Evolutionary conservation across 2,329 filamentous ascomycete species (phyloP).

Genomic region (Alternaria atra): DNA sequence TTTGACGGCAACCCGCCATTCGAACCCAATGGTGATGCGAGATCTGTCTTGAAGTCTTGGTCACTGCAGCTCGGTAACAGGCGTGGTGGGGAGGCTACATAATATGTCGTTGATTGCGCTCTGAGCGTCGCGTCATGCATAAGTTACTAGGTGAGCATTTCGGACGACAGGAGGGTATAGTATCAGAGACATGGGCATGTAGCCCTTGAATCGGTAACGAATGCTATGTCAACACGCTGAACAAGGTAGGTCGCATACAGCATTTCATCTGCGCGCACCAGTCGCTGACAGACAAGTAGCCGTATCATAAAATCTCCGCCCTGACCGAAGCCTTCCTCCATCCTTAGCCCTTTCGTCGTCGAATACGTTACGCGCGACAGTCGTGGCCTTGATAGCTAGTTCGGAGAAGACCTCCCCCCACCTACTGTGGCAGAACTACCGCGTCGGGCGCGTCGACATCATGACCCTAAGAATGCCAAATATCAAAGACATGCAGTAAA

Average conservation of each 20-base stretch:
- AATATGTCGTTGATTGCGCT: too few species aligned
- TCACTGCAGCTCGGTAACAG: background rate
- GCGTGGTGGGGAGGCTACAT: background rate
- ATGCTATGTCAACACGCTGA: conserved; percentile 49
- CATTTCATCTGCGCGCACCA: background rate
- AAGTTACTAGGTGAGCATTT: conserved; percentile 30
- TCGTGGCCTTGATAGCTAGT: conserved; percentile 39
- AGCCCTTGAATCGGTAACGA: conserved; percentile 53
- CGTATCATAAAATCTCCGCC: conserved; percentile 55
- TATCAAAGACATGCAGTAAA: conserved; percentile 40
- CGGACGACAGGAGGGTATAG: conserved; percentile 49
- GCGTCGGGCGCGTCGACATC: conserved; percentile 50
- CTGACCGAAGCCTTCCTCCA: conserved; percentile 52
- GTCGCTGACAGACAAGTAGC: conserved; percentile 21
- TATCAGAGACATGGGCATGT: conserved; percentile 51
- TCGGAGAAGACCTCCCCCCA: conserved; percentile 40
- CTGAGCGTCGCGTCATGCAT: background rate
- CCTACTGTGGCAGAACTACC: conserved; percentile 39
- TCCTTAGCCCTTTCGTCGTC: conserved; percentile 48
- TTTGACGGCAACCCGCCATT: too few species aligned
- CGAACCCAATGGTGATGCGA: background rate
- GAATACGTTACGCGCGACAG: conserved; percentile 37
- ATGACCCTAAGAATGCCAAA: conserved; percentile 54
- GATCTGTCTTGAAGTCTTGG: background rate
- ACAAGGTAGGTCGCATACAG: conserved; percentile 37